Evolutionary conservation across 208 protist genomes (phyloP).

Genomic region (Strigomonas oncopelti): DNA sequence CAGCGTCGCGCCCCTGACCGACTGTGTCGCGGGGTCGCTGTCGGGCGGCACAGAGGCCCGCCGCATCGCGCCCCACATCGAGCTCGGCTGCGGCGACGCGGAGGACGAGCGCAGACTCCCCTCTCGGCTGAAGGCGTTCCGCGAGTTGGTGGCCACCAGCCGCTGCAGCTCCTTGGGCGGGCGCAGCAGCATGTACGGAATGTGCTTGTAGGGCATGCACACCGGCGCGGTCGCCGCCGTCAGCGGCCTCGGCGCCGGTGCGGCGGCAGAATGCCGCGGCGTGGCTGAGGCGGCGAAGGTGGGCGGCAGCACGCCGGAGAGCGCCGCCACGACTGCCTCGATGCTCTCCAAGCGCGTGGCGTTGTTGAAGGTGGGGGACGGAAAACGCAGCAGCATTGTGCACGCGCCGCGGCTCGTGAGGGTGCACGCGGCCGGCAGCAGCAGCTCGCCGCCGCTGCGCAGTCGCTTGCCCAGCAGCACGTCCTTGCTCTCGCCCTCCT

Average conservation of each 20-base stretch:
- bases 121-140: background rate
- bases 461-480: constrained; percentile 55
- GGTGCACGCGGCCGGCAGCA: constrained; percentile 64
- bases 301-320: constrained; percentile 59
- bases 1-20: constrained; percentile 7
- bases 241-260: constrained; percentile 2
- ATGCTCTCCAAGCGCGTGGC: constrained; percentile 52
- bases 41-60: background rate
- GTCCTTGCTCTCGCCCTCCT: constrained; percentile 17
- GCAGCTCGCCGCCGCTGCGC: constrained; percentile 55
- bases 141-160: background rate
- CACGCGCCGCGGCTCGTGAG: constrained; percentile 45
- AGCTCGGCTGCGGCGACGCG: background rate
- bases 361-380: constrained; percentile 30
- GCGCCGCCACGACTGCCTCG: constrained; percentile 68
- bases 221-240: constrained; percentile 1
- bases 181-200: constrained; percentile 45
- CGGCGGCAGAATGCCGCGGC: background rate
- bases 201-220: constrained; percentile 40
- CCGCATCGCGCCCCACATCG: background rate
- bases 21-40: background rate
- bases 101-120: background rate
- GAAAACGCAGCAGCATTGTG: constrained; percentile 69
- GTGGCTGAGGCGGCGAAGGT: constrained; percentile 4
- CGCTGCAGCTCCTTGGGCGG: constrained; percentile 1